phyloP scores from a whole-genome alignment of 257 asterid genomes.

The Schizonepeta tenuifolia region DNA sequence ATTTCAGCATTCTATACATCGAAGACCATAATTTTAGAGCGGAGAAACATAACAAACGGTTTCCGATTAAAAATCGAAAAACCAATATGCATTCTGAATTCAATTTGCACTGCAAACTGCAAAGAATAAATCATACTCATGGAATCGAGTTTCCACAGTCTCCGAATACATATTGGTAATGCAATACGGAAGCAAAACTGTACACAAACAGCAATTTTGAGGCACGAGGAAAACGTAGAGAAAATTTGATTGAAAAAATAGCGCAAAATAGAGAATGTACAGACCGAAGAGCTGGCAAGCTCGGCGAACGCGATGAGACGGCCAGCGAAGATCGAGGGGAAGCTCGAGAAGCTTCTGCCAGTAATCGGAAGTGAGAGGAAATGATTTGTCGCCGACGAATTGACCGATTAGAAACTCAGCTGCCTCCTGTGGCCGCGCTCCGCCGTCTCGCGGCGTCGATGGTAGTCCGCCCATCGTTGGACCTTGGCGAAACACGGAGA shows the following conservation, averaged over 20 bases:
- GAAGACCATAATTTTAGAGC: background rate
- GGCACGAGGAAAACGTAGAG: background rate
- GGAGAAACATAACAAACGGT: background rate
- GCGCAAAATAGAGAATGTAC: slow-evolving; percentile 34
- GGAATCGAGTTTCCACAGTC: slow-evolving; percentile 16
- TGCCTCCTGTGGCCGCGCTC: slow-evolving; percentile 68
- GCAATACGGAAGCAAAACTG: slow-evolving; percentile 26
- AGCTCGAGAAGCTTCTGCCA: slow-evolving; percentile 97
- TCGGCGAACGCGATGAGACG: slow-evolving; percentile 64
- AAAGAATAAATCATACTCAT: slow-evolving; percentile 20
- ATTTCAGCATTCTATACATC: background rate
- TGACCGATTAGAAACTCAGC: slow-evolving; percentile 79
- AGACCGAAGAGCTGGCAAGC: slow-evolving; percentile 84
- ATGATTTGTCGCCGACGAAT: slow-evolving; percentile 81
- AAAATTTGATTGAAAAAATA: background rate
- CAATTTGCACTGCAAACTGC: slow-evolving; percentile 2
- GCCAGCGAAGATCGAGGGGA: slow-evolving; percentile 88
- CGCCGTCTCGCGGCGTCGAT: slow-evolving; percentile 80
- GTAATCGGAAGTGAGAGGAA: slow-evolving; percentile 81
- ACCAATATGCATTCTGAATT: background rate
- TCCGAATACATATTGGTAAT: background rate
- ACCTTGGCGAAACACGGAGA: slow-evolving; percentile 7
- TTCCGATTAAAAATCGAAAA: background rate
- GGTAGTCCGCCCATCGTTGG: slow-evolving; percentile 82
- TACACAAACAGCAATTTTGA: background rate